phyloP scores from a whole-genome alignment of 192 early-diverging fungal genomes.

The Coemansia sp. region DNA sequence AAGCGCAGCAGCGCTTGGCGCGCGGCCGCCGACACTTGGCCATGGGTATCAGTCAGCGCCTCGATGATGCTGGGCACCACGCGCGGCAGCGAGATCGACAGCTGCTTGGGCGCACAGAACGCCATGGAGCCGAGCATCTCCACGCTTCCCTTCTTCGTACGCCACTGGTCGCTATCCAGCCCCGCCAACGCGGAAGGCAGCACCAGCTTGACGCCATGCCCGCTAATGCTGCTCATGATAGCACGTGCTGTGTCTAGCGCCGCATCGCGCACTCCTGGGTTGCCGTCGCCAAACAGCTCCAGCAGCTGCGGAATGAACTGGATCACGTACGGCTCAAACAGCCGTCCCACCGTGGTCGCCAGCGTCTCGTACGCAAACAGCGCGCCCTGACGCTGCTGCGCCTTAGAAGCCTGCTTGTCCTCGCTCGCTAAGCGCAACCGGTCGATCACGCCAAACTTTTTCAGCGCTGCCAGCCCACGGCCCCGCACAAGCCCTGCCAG shows the following conservation, averaged over 20 bases:
- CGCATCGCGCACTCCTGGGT: constrained; percentile 84
- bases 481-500: constrained; percentile 93
- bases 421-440: constrained; percentile 62
- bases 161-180: constrained; percentile 88
- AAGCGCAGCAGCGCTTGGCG: constrained; percentile 81
- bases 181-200: constrained; percentile 85
- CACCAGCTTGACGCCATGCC: constrained; percentile 95
- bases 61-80: constrained; percentile 91
- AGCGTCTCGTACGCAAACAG: constrained; percentile 93
- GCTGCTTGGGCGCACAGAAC: constrained; percentile 92
- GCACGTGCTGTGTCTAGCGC: constrained; percentile 83
- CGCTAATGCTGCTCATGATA: constrained; percentile 94
- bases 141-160: constrained; percentile 95
- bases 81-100: constrained; percentile 84
- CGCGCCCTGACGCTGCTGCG: constrained; percentile 83
- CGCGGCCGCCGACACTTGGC: constrained; percentile 85
- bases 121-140: constrained; percentile 96
- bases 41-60: constrained; percentile 90
- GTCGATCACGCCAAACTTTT: constrained; percentile 79
- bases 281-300: constrained; percentile 82
- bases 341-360: constrained; percentile 76
- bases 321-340: constrained; percentile 97
- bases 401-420: constrained; percentile 67
- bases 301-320: constrained; percentile 90
- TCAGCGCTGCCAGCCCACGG: constrained; percentile 81